Conservation (phyloP, 495 filamentous ascomycete species). For the Podospora australis region DNA sequence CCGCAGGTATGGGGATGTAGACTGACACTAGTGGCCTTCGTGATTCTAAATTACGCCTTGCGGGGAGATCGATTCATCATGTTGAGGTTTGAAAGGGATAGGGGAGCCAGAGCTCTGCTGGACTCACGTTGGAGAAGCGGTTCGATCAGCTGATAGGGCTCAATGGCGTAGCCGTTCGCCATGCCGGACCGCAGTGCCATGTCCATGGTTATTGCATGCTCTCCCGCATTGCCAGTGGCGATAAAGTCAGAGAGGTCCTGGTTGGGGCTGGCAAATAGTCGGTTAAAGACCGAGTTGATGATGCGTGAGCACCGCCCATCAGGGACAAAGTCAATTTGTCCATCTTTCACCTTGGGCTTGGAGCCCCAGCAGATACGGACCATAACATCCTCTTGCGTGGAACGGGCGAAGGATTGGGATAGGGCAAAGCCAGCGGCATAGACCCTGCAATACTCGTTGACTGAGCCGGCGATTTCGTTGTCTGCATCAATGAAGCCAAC, state of each 20-base stretch:
- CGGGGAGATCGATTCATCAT: neutral
- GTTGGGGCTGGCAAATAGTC: slow-evolving; percentile 6
- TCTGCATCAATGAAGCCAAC: slow-evolving; percentile 31
- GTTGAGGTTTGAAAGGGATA: too few relatives aligned
- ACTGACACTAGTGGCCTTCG: too few relatives aligned
- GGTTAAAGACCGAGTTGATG: slow-evolving; percentile 26
- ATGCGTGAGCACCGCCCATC: slow-evolving; percentile 25
- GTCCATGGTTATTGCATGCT: slow-evolving; percentile 28
- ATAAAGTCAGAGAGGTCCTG: slow-evolving; percentile 3
- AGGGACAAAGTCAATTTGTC: slow-evolving; percentile 8
- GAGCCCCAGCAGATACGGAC: slow-evolving; percentile 23
- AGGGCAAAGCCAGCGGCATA: slow-evolving; percentile 26
- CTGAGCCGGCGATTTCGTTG: slow-evolving; percentile 15
- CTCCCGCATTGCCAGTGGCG: slow-evolving; percentile 27
- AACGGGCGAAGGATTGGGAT: neutral
- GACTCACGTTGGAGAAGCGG: slow-evolving; percentile 8
- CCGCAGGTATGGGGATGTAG: neutral
- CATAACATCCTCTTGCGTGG: slow-evolving; percentile 17
- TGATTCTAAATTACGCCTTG: too few relatives aligned
- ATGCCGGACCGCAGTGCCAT: slow-evolving; percentile 19
- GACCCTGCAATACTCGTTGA: slow-evolving; percentile 23
- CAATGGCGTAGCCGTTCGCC: slow-evolving; percentile 29
- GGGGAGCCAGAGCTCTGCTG: neutral
- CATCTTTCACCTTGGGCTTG: slow-evolving; percentile 24
- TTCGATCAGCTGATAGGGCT: slow-evolving; percentile 27